These are phyloP conservation scores for Phytopythium boreale DNA, from an alignment of 352 stramenopile genomes.

Conservation along the genomic window DNA sequence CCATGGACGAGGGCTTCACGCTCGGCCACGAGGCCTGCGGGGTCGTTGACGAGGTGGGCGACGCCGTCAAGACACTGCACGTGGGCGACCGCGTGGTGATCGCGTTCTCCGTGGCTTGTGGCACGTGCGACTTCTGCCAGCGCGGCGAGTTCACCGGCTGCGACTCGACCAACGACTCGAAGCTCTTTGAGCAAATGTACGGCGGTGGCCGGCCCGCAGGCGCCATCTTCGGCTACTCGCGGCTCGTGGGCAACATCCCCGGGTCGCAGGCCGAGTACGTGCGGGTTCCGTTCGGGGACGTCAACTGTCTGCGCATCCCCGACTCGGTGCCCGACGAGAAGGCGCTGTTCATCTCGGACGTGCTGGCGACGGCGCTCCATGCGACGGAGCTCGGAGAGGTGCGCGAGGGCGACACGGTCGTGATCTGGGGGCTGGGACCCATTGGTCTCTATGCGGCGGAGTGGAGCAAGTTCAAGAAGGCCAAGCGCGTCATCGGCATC, in stretches of 20 bases:
- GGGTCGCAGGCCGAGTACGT: slow-evolving; percentile 54
- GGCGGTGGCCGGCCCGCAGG: slow-evolving; percentile 23
- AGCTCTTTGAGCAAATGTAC: slow-evolving; percentile 34
- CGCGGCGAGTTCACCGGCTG: slow-evolving; percentile 35
- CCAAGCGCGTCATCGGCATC: slow-evolving; percentile 39
- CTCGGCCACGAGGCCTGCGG: slow-evolving; percentile 45
- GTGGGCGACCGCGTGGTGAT: slow-evolving; percentile 42
- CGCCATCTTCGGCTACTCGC: slow-evolving; percentile 37
- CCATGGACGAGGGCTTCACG: slow-evolving; percentile 32
- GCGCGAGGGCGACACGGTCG: slow-evolving; percentile 28
- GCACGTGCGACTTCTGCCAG: slow-evolving; percentile 33
- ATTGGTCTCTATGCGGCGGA: slow-evolving; percentile 27
- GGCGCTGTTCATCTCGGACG: slow-evolving; percentile 40
- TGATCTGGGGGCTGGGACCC: slow-evolving; percentile 36
- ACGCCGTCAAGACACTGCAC: slow-evolving; percentile 26
- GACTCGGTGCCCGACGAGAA: slow-evolving; percentile 25
- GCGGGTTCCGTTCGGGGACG: slow-evolving; percentile 45
- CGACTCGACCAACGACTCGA: slow-evolving; percentile 39
- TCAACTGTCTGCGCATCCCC: slow-evolving; percentile 32
- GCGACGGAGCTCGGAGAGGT: slow-evolving; percentile 29
- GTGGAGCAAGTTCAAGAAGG: slow-evolving; percentile 32
- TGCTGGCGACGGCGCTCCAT: slow-evolving; percentile 34
- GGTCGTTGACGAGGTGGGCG: slow-evolving; percentile 27
- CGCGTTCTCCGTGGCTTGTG: slow-evolving; percentile 35
- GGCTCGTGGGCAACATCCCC: slow-evolving; percentile 30